Evolutionary conservation across 176 grass and related monocot species (phyloP).

Genomic region (Oryza officinalis): DNA sequence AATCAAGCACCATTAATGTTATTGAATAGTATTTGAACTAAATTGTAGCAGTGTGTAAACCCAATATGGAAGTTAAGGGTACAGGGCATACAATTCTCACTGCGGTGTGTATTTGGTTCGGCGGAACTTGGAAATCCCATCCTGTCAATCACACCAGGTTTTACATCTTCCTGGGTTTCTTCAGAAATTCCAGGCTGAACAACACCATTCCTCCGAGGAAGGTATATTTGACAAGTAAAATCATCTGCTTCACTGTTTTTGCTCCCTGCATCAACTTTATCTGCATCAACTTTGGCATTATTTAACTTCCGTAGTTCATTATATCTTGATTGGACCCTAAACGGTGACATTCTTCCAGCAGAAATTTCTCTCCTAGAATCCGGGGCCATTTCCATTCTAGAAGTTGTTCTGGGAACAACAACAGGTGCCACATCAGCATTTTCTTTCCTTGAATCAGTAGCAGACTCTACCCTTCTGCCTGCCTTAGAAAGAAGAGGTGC

Average conservation of each 20-base stretch:
- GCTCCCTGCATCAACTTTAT: conserved; percentile 50
- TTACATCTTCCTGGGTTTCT: conserved; percentile 55
- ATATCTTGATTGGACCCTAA: conserved; percentile 64
- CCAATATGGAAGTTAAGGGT: conserved; percentile 27
- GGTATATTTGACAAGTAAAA: conserved; percentile 53
- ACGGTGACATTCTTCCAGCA: conserved; percentile 56
- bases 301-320: conserved; percentile 45
- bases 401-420: conserved; percentile 60
- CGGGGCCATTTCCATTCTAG: conserved; percentile 57
- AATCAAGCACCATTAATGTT: conserved; percentile 20
- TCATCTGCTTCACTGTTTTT: conserved; percentile 62
- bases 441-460: conserved; percentile 61
- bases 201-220: conserved; percentile 59
- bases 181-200: conserved; percentile 52
- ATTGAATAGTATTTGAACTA: conserved; percentile 18
- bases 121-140: conserved; percentile 36
- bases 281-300: conserved; percentile 49
- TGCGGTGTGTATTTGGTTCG: conserved; percentile 54
- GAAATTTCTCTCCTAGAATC: conserved; percentile 76
- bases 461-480: conserved; percentile 50
- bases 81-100: conserved; percentile 72
- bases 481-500: conserved; percentile 45
- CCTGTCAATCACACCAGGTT: conserved; percentile 37
- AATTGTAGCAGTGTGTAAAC: conserved; percentile 12
- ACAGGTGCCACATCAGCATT: conserved; percentile 54